These are phyloP conservation scores for Lantana camara DNA, from an alignment of 257 asterid genomes.

Conservation along the genomic window DNA sequence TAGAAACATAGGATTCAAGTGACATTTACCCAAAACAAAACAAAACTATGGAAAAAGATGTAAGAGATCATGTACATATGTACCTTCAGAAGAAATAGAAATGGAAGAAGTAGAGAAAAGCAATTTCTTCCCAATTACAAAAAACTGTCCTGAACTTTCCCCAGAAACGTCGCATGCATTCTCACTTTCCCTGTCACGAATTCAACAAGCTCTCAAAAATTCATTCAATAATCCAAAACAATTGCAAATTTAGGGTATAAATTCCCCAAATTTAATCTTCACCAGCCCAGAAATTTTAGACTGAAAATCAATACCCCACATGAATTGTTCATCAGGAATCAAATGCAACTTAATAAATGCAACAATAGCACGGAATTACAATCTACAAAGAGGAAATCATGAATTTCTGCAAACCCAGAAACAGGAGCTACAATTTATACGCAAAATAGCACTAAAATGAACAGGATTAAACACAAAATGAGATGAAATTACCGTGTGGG, in stretches of 20 bases:
- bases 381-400: not conserved
- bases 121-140: conserved; percentile 57
- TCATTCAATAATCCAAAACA: conserved; percentile 6
- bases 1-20: too few species aligned
- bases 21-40: not conserved
- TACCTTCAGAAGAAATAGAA: conserved; percentile 79
- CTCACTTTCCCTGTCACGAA: conserved; percentile 43
- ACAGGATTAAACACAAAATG: not conserved
- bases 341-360: too few species aligned
- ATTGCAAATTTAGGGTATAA: not conserved
- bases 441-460: not conserved
- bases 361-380: not conserved
- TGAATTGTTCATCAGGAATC: not conserved
- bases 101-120: conserved; percentile 74
- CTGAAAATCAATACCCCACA: not conserved
- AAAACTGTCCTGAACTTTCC: conserved; percentile 52
- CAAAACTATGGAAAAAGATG: conserved; percentile 13
- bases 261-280: conserved; percentile 6
- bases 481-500: conserved; percentile 45
- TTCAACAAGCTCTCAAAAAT: conserved; percentile 8
- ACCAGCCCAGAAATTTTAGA: not conserved
- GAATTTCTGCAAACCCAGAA: not conserved
- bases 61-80: conserved; percentile 13
- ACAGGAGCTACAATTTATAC: not conserved
- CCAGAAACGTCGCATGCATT: conserved; percentile 39